A percentile compares a stretch with the other conserved stretches of the same genome.
phyloP scores from a whole-genome alignment of 495 filamentous ascomycete genomes.

The Aspergillus biplanus region DNA sequence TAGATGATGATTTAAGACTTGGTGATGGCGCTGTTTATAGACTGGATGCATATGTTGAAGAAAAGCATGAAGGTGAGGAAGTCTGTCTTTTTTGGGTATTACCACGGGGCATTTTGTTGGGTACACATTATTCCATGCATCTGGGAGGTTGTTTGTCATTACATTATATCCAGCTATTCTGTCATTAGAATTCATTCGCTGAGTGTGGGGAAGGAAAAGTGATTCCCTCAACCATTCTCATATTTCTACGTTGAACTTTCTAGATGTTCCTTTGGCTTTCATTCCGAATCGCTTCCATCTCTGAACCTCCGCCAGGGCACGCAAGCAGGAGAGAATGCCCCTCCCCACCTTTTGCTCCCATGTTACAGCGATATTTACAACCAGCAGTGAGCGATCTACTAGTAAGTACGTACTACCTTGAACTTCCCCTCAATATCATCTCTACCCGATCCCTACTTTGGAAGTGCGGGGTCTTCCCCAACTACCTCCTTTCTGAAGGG shows the following conservation, averaged over 20 bases:
- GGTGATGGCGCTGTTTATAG: constrained; percentile 33
- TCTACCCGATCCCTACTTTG: constrained; percentile 5
- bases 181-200: constrained; percentile 18
- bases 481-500: background rate
- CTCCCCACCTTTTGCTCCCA: background rate
- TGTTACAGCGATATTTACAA: background rate
- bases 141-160: constrained; percentile 44
- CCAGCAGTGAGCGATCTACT: background rate
- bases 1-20: constrained; percentile 33
- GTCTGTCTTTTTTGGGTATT: constrained; percentile 25
- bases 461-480: constrained; percentile 20
- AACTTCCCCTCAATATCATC: background rate
- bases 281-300: too few species aligned
- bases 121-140: constrained; percentile 45
- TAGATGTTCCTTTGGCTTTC: background rate
- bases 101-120: constrained; percentile 36
- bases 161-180: constrained; percentile 27
- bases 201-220: background rate
- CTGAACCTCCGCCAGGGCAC: too few species aligned
- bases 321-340: background rate
- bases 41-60: constrained; percentile 30
- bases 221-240: background rate
- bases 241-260: background rate
- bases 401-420: background rate
- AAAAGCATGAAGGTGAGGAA: constrained; percentile 29